Evolutionary conservation across 2,329 filamentous ascomycete genomes (phyloP).

Genomic region (Calonectria leucothoes): DNA sequence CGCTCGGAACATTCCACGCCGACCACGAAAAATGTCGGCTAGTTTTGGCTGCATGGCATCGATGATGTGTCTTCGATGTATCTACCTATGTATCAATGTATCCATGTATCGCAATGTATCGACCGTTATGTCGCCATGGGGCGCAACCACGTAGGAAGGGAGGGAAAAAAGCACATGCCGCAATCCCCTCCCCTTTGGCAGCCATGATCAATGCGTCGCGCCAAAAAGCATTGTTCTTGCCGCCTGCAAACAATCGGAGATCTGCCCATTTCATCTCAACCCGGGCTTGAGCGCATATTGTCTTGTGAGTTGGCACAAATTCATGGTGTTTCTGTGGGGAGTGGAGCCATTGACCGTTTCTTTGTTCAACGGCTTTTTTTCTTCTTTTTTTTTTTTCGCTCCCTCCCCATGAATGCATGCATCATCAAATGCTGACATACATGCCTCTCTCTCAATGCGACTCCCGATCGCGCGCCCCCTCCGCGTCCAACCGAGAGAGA

Average conservation of each 20-base stretch:
- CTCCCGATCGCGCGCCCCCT: background rate
- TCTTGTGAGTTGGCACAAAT: background rate
- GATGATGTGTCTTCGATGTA: slow-evolving; percentile 2
- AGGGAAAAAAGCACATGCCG: too few relatives aligned
- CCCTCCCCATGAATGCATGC: background rate
- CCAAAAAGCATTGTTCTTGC: background rate
- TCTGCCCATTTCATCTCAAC: background rate
- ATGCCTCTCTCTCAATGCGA: background rate
- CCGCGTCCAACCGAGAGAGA: background rate
- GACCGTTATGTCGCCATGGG: background rate
- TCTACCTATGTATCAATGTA: background rate
- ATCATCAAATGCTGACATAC: background rate
- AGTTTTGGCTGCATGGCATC: background rate
- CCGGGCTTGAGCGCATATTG: background rate
- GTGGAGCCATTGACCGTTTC: background rate
- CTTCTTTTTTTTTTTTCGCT: background rate
- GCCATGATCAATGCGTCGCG: background rate
- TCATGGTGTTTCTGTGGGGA: background rate
- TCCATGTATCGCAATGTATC: background rate
- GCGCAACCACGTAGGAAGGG: background rate
- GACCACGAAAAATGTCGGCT: background rate
- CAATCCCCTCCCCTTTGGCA: background rate
- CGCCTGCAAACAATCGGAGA: background rate
- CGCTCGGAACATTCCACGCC: background rate
- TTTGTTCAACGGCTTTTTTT: background rate